phyloP scores from a whole-genome alignment of 106 monocot species.

The Dendrobium huoshanense region DNA sequence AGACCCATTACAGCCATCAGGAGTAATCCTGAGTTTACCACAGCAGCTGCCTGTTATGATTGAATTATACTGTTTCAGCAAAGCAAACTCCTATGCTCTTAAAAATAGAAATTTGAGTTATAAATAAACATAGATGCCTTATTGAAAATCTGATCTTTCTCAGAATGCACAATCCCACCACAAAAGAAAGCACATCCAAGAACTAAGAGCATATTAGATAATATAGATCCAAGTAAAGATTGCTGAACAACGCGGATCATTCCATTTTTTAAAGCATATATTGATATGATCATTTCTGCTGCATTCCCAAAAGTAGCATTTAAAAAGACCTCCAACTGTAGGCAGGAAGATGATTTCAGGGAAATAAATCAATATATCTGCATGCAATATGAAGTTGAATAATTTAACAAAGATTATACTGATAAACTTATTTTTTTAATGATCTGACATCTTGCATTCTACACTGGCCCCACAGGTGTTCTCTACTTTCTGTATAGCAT shows the following conservation, averaged over 20 bases:
- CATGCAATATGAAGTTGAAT: not conserved
- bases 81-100: not conserved
- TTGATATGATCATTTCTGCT: constrained; percentile 96
- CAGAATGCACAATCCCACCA: constrained; percentile 67
- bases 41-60: constrained; percentile 69
- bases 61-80: constrained; percentile 9
- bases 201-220: constrained; percentile 99
- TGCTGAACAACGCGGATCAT: constrained; percentile 98
- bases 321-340: constrained; percentile 85
- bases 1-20: constrained; percentile 98
- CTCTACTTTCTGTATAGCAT: constrained; percentile 34
- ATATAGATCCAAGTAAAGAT: constrained; percentile 89
- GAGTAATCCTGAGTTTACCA: constrained; percentile 89
- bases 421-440: too few relatives aligned
- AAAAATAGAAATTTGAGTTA: not conserved
- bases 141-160: constrained; percentile 87
- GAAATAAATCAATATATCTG: not conserved
- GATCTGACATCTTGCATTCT: too few relatives aligned
- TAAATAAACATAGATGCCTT: constrained; percentile 40
- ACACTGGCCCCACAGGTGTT: too few relatives aligned
- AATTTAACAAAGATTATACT: not conserved
- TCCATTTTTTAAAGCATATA: constrained; percentile 86
- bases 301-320: constrained; percentile 99
- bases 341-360: not conserved
- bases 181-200: too few relatives aligned